Evolutionary conservation across 306 rosid species (phyloP), one percentile per base, ranked within the genome.

Genomic region (Glycine tomentella): DNA sequence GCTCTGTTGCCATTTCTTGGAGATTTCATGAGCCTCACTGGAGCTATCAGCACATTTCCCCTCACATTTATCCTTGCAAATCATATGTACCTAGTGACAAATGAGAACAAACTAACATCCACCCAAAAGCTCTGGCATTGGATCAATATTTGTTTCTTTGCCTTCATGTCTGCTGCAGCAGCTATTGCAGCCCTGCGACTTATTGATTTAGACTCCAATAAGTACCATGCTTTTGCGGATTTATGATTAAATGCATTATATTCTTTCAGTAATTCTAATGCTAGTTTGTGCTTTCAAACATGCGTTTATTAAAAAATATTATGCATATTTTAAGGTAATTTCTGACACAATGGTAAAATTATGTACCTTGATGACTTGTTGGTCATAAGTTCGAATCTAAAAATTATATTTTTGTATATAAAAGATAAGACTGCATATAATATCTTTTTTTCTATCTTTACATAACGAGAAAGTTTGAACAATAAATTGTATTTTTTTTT

Each of bases 1-100:
- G 98, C 99, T 48, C 90, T 93, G 9, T 14, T 95, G 73, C 99
- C 99, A 16, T 95, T 95, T 91, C 97, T 95, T 0, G 94, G 97
- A 86, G 99, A 95, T 78, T 95, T 95, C 91, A 95, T 95, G 98
- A 95, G 98, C 87, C 94, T 95, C 59, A 95, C 99, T 0, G 99
- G 99, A 59, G 99, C 99, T 2, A 86, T 93, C 82, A 88, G 99
- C 90, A 93, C 98, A 16, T 91, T 95, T 87, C 99, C 99, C 5
- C 93, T 95, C 15, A 90, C 99, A 12, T 95, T 95, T 82, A 95
- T 93, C 79, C 94, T 95, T 55, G 99, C 97, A 74, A 93, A 95
- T 46, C 99, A 95, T 49, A 91, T 95, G 99, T 91, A 89, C 81
- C 72, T 95, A 53, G 90, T 82, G 84, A 97, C 99, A 50, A 88